A percentile compares a stretch with the other conserved stretches of the same genome.
Conservation (phyloP, 306 rosid genomes). For the Cicer arietinum region DNA sequence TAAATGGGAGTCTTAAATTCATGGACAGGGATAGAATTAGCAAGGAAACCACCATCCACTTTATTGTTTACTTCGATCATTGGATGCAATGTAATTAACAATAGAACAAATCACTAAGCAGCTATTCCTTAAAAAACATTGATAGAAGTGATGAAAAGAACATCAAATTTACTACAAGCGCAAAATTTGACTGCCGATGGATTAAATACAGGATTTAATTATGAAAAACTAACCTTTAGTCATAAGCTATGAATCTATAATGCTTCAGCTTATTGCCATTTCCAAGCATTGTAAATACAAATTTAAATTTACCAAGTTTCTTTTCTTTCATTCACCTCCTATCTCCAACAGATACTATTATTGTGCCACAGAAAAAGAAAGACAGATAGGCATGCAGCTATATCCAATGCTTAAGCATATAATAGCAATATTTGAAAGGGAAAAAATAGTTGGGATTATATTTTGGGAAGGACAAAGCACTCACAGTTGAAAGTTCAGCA, state of each 20-base stretch:
- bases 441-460: neutral
- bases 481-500: conserved; percentile 87
- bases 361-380: neutral
- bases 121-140: neutral
- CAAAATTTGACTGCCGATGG: conserved; percentile 4
- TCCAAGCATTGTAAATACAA: conserved; percentile 7
- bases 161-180: neutral
- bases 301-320: neutral
- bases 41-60: conserved; percentile 22
- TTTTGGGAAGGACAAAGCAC: conserved; percentile 40
- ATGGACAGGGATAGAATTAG: neutral
- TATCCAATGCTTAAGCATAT: conserved; percentile 28
- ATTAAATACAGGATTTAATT: conserved; percentile 15
- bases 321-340: neutral
- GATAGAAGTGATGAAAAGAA: neutral
- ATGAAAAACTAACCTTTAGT: neutral
- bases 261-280: conserved; percentile 5
- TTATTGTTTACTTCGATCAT: conserved; percentile 5
- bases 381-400: conserved; percentile 16
- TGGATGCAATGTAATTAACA: neutral
- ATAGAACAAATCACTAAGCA: neutral
- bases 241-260: neutral
- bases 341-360: conserved; percentile 26
- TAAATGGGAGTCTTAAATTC: neutral
- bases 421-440: neutral